Evolutionary conservation across 352 stramenopile species (phyloP).

Genomic region (Phytophthora constricta): DNA sequence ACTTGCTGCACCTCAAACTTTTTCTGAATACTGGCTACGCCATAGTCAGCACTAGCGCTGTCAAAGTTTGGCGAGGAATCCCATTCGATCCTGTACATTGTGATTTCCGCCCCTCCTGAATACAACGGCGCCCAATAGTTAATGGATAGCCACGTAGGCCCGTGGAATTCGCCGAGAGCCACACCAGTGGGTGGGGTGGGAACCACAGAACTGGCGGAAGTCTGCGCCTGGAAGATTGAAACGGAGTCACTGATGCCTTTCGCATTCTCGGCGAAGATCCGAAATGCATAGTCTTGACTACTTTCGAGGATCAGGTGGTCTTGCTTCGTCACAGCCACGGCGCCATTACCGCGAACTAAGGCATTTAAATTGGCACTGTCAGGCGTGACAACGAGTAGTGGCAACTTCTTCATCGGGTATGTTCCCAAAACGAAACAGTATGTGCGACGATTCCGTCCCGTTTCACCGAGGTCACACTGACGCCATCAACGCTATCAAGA

Average conservation of each 20-base stretch:
- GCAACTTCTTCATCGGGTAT: conserved; percentile 63
- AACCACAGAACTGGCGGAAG: conserved; percentile 63
- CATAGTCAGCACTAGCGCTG: conserved; percentile 83
- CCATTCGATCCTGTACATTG: conserved; percentile 94
- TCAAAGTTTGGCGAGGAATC: conserved; percentile 87
- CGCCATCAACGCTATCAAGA: conserved; percentile 58
- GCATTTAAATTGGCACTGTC: conserved; percentile 39
- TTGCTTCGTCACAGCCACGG: conserved; percentile 59
- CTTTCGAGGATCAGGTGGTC: conserved; percentile 60
- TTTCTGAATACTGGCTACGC: conserved; percentile 86
- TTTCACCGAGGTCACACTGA: conserved; percentile 50
- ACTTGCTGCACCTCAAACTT: conserved; percentile 93
- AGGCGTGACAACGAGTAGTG: conserved; percentile 43
- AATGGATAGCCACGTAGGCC: conserved; percentile 75
- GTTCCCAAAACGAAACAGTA: conserved; percentile 87
- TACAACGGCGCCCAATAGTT: conserved; percentile 86
- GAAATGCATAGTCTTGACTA: conserved; percentile 60
- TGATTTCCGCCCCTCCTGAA: conserved; percentile 89
- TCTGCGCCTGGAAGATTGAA: conserved; percentile 44
- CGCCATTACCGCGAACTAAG: conserved; percentile 56
- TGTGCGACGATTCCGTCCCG: conserved; percentile 74
- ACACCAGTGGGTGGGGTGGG: conserved; percentile 81
- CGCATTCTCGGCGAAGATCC: conserved; percentile 66
- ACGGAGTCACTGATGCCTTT: conserved; percentile 58
- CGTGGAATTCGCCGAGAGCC: conserved; percentile 80